Conservation (phyloP, 2,329 filamentous ascomycete genomes). For the Waltergamsia citrina region DNA sequence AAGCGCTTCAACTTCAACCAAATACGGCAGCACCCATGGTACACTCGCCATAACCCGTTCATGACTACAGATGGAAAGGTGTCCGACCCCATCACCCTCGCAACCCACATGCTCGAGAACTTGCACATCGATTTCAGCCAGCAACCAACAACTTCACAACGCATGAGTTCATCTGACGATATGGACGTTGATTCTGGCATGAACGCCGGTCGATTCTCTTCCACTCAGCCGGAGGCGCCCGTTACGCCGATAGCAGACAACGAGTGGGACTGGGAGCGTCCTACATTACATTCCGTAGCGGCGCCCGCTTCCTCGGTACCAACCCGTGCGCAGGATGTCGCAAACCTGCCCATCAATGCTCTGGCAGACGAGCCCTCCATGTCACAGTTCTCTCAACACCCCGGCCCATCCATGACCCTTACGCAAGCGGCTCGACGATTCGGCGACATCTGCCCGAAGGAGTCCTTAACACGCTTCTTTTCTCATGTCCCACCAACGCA, state of each 20-base stretch:
- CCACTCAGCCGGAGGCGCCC: slow-evolving; percentile 79
- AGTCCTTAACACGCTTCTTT: slow-evolving; percentile 86
- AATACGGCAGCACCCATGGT: slow-evolving; percentile 91
- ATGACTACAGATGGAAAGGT: slow-evolving; percentile 66
- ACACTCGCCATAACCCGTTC: slow-evolving; percentile 71
- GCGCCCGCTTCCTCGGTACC: slow-evolving; percentile 25
- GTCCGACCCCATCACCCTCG: slow-evolving; percentile 70
- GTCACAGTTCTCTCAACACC: slow-evolving; percentile 74
- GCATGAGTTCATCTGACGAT: slow-evolving; percentile 27
- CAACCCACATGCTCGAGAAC: slow-evolving; percentile 90
- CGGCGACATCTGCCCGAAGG: slow-evolving; percentile 80
- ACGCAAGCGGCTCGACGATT: slow-evolving; percentile 87
- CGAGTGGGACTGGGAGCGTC: slow-evolving; percentile 82
- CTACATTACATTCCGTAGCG: slow-evolving; percentile 44
- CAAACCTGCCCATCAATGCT: slow-evolving; percentile 41
- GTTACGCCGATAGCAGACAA: slow-evolving; percentile 62
- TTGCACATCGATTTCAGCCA: slow-evolving; percentile 81
- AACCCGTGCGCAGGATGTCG: slow-evolving; percentile 18
- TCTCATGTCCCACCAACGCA: slow-evolving; percentile 67
- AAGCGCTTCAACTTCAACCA: slow-evolving; percentile 79
- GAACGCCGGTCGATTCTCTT: slow-evolving; percentile 47
- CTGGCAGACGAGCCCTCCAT: slow-evolving; percentile 80
- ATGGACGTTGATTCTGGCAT: slow-evolving; percentile 60
- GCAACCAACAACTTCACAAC: slow-evolving; percentile 43
- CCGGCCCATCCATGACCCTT: slow-evolving; percentile 69